These are phyloP conservation scores for Schizosaccharomyces japonicus DNA, from an alignment of 805 yeast species.

Conservation along the genomic window DNA sequence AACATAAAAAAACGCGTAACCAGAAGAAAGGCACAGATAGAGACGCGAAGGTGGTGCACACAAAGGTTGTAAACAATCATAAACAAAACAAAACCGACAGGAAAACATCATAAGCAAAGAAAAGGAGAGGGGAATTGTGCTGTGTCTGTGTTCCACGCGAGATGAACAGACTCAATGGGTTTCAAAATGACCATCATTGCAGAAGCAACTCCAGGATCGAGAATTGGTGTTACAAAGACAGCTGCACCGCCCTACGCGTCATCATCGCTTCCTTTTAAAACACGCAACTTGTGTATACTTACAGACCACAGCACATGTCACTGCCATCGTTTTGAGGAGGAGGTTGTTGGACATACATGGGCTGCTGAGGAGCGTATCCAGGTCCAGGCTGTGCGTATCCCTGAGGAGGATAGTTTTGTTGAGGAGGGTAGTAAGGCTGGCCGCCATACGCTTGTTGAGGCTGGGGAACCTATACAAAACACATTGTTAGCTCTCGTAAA, in stretches of 20 bases:
- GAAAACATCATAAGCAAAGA: no score
- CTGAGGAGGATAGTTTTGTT: neutral
- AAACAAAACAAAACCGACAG: no score
- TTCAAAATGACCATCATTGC: no score
- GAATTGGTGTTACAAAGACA: no score
- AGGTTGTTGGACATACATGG: conserved; percentile 3
- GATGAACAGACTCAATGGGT: no score
- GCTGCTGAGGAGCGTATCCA: neutral
- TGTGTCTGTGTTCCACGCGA: no score
- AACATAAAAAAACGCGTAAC: neutral
- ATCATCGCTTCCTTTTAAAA: neutral
- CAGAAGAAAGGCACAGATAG: neutral
- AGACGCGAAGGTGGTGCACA: neutral
- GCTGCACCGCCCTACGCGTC: no score
- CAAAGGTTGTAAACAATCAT: no score
- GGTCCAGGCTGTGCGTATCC: neutral
- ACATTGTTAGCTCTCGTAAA: neutral
- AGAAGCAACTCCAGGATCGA: no score
- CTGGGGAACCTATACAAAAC: neutral
- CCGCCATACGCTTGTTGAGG: neutral
- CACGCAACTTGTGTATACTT: no score
- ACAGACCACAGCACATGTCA: conserved; percentile 2
- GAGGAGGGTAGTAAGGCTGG: neutral
- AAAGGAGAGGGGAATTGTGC: no score
- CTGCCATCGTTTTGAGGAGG: neutral